phyloP scores from a whole-genome alignment of 179 eudicot species.

The Heliamphora pulchella region DNA sequence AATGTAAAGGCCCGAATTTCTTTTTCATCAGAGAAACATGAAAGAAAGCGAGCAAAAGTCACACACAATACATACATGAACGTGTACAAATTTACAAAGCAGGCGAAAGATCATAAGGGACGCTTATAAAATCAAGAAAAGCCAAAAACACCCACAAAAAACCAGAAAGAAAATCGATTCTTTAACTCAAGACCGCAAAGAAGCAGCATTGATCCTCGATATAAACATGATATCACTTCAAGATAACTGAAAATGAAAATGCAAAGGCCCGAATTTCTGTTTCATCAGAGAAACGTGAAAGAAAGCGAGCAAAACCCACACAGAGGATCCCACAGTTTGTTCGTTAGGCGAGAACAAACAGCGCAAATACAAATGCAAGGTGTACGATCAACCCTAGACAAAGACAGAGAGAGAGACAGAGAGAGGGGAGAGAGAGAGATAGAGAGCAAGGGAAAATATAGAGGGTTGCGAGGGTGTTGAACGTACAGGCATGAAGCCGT shows the following conservation, averaged over 20 bases:
- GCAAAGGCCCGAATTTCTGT: no score
- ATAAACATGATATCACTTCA: no score
- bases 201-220: no score
- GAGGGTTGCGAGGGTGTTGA: not conserved
- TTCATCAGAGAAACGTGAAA: not conserved
- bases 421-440: not conserved
- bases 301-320: not conserved
- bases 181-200: no score
- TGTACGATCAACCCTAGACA: not conserved
- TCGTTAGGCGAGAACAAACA: constrained; percentile 3
- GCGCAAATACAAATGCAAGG: not conserved
- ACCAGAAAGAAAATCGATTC: not conserved
- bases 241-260: no score
- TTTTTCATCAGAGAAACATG: not conserved
- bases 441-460: not conserved
- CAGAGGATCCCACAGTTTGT: not conserved
- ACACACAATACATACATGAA: not conserved
- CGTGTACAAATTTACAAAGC: no score
- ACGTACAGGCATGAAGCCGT: constrained; percentile 92
- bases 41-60: not conserved
- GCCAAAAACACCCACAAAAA: not conserved
- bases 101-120: no score
- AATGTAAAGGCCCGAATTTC: not conserved
- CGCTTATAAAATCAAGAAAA: no score
- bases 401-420: constrained; percentile 1